Conservation (phyloP, 441 rosid species). For the Erodium trifolium region DNA sequence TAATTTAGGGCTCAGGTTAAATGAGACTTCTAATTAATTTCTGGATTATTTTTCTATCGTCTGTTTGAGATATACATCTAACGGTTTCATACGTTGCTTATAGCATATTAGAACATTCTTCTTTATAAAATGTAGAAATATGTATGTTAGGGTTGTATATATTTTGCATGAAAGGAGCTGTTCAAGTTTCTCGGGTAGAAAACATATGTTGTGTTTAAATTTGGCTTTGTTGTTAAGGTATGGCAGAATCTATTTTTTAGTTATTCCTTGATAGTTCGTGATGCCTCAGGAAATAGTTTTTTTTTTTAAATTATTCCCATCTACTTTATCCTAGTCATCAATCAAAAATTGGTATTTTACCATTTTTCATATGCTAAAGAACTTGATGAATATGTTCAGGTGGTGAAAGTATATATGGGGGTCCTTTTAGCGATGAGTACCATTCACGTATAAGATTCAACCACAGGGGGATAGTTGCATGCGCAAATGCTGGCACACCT, state of each 20-base stretch:
- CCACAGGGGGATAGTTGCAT: constrained; percentile 84
- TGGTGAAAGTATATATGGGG: constrained; percentile 81
- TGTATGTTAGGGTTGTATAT: not conserved
- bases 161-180: not conserved
- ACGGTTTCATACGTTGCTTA: not conserved
- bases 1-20: not conserved
- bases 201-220: not conserved
- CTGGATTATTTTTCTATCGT: not conserved
- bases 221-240: not conserved
- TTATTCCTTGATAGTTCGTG: not conserved
- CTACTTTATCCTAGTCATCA: not conserved
- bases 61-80: not conserved
- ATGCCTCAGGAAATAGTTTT: not conserved
- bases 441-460: constrained; percentile 83
- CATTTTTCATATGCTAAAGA: not conserved
- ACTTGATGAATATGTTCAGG: constrained; percentile 30
- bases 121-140: not conserved
- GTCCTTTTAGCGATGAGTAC: constrained; percentile 60
- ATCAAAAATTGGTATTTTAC: not conserved
- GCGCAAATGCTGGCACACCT: constrained; percentile 75
- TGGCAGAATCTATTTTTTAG: not conserved
- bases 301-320: not conserved
- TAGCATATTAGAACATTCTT: no score
- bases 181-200: not conserved
- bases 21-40: not conserved